Conservation (phyloP, 2,329 filamentous ascomycete species). For the Epichloe uncinata region DNA sequence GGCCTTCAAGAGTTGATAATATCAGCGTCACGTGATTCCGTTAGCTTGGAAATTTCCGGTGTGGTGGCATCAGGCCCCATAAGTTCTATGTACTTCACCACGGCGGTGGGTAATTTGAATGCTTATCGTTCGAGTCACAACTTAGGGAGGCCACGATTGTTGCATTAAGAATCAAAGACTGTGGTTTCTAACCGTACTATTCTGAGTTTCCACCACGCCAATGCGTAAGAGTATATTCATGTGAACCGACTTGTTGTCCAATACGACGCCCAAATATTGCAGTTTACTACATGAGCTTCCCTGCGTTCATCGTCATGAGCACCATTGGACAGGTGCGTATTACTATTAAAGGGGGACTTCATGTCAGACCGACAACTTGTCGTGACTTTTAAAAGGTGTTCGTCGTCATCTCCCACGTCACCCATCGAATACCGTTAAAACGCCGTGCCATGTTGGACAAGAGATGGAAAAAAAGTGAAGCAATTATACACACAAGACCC, state of each 20-base stretch:
- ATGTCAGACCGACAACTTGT: background rate
- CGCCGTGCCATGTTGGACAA: conserved; percentile 5
- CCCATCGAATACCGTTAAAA: conserved; percentile 1
- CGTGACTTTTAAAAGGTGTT: background rate
- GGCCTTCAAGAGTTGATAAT: background rate
- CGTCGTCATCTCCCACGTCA: background rate
- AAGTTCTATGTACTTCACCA: background rate
- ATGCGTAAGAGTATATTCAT: background rate
- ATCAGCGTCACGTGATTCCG: background rate
- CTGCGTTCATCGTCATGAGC: conserved; percentile 1
- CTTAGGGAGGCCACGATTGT: no score
- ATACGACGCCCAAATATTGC: background rate
- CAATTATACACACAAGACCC: background rate
- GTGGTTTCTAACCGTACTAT: no score
- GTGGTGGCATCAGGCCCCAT: background rate
- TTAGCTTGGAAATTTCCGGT: background rate
- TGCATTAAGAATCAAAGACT: no score
- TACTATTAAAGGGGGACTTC: background rate
- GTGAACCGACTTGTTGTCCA: background rate
- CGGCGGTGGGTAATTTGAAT: no score
- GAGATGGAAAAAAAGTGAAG: conserved; percentile 7
- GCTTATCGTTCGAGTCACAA: no score
- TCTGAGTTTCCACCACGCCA: no score
- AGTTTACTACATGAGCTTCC: background rate
- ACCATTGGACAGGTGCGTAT: background rate